Conservation (phyloP, 2,329 filamentous ascomycete genomes). For the Leptographium wingfieldii region DNA sequence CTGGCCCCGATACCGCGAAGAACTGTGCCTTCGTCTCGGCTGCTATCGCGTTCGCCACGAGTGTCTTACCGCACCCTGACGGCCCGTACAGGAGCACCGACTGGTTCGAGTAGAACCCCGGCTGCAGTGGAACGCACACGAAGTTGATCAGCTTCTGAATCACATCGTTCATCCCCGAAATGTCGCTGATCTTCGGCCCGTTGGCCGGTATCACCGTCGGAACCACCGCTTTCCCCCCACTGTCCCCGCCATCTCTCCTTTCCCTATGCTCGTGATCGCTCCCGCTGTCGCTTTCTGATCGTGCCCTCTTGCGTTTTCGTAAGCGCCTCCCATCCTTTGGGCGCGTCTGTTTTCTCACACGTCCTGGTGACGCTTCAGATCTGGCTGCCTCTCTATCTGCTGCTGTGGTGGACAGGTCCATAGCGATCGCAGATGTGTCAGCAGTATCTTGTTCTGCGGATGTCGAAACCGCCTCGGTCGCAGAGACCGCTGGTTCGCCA, state of each 20-base stretch:
- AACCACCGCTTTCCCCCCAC: constrained; percentile 31
- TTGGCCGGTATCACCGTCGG: constrained; percentile 50
- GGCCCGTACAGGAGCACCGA: constrained; percentile 73
- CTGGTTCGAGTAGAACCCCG: constrained; percentile 53
- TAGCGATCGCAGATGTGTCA: neutral
- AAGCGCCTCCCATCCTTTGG: constrained; percentile 13
- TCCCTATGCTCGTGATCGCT: neutral
- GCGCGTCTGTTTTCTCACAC: neutral
- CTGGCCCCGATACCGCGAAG: constrained; percentile 70
- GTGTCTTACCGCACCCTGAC: constrained; percentile 77
- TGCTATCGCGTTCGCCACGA: constrained; percentile 69
- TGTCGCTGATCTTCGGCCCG: constrained; percentile 54
- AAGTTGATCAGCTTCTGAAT: constrained; percentile 57
- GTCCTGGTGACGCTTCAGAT: neutral
- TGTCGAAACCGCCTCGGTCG: neutral
- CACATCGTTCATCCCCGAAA: constrained; percentile 66
- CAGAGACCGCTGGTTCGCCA: too few relatives aligned
- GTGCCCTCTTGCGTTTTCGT: constrained; percentile 6
- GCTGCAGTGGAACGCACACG: constrained; percentile 59
- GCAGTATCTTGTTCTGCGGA: neutral
- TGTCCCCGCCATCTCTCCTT: neutral
- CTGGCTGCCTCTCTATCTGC: neutral
- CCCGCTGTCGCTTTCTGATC: constrained; percentile 3
- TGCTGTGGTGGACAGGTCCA: neutral
- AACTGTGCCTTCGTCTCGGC: constrained; percentile 65